phyloP scores from a whole-genome alignment of 306 rosid genomes.

The Citrullus amarus region DNA sequence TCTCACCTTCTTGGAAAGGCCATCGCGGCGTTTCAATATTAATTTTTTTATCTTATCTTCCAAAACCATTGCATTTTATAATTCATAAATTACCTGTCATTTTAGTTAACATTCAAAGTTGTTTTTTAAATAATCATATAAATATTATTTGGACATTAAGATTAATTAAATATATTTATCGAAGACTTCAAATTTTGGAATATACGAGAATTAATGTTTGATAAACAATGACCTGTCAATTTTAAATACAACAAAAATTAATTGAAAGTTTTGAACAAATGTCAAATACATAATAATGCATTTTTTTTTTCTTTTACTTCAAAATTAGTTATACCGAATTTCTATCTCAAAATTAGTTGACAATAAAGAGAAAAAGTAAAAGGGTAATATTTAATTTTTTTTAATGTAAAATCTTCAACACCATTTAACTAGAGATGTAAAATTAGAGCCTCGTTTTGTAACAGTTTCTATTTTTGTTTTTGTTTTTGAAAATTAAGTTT shows the following conservation, averaged over 20 bases:
- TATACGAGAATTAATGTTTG: background rate
- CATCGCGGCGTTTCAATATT: background rate
- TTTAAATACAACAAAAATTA: background rate
- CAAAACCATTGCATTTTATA: background rate
- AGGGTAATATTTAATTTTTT: too few relatives aligned
- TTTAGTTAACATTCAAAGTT: background rate
- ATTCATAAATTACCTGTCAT: background rate
- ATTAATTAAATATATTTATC: background rate
- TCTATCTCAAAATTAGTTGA: too few relatives aligned
- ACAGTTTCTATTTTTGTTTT: too few relatives aligned
- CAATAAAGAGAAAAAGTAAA: too few relatives aligned
- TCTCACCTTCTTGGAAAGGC: background rate
- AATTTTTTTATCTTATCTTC: constrained; percentile 5
- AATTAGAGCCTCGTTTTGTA: too few relatives aligned
- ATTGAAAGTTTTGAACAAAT: too few relatives aligned
- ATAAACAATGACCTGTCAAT: background rate
- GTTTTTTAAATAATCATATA: background rate
- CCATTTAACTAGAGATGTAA: too few relatives aligned
- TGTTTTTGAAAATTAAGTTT: too few relatives aligned
- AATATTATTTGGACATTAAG: background rate
- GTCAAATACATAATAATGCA: too few relatives aligned
- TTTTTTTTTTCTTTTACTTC: too few relatives aligned
- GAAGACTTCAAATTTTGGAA: background rate
- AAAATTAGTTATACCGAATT: too few relatives aligned
- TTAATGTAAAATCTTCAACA: too few relatives aligned